Evolutionary conservation across 148 eudicot genomes (phyloP).

Genomic region (Diospyros lotus): DNA sequence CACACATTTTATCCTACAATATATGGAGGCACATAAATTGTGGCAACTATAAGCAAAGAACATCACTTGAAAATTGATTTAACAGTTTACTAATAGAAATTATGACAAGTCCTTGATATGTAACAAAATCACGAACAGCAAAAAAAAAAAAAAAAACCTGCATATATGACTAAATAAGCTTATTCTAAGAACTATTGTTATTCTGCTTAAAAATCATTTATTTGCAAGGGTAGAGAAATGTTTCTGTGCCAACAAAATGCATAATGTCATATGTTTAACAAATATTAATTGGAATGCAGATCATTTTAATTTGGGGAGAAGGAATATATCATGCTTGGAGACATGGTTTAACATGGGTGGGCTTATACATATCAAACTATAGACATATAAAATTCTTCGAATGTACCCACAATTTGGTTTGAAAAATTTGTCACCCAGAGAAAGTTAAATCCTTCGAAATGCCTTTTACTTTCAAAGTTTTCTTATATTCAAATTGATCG

Average conservation of each 20-base stretch:
- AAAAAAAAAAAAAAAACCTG: background rate
- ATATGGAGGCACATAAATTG: background rate
- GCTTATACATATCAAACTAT: background rate
- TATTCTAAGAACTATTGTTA: background rate
- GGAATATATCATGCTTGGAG: background rate
- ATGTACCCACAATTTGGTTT: background rate
- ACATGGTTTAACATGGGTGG: background rate
- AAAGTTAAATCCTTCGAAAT: background rate
- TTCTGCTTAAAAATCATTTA: too few relatives aligned
- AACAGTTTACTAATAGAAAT: too few relatives aligned
- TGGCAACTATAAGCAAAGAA: background rate
- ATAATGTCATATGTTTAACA: background rate
- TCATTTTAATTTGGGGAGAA: background rate
- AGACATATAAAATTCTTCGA: background rate
- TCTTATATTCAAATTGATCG: background rate
- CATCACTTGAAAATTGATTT: background rate
- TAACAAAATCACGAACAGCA: background rate
- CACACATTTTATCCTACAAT: too few relatives aligned
- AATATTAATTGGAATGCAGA: conserved; percentile 1
- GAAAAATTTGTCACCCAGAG: background rate
- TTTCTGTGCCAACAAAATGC: background rate
- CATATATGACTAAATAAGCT: background rate
- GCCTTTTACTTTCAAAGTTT: background rate
- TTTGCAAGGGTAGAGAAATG: background rate
- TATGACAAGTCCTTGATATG: background rate